Base-by-base conservation (phyloP, 805 yeast genomes). In the Cyberlindnera mycetangii region DNA sequence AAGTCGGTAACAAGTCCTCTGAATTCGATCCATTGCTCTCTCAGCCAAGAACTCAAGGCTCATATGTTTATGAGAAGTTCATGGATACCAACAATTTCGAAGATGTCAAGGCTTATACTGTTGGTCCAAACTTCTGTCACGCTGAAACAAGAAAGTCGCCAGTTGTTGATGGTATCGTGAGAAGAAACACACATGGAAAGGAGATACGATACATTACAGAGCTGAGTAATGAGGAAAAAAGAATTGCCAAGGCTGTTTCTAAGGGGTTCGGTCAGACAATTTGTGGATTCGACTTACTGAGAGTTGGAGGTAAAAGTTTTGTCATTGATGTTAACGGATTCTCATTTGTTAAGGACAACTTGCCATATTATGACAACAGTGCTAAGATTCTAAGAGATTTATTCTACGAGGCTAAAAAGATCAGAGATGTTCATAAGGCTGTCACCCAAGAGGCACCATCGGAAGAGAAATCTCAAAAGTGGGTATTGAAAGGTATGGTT, bases 141-240 rank as follows among this genome's bases (percentile, higher is more conserved):
- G 99, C 99, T 0, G 99, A 93, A 62, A 93, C 99, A 1, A 77
- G 99, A 59, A 93, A 93, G 64, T 89, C 97, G 0, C 99, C 99
- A 1, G 99, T 93, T 3, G 99, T 93, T n/a, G 99, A 93, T 68
- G 99, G 99, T 37, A 87, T 93, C 46, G 99, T 93, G 20, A 77
- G 97, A 59, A 78, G 99, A 64, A 93, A 93, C 61, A 90, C 98
- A 1, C 96, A 90, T 58, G 99, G 99, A 37, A 93, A 93, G 64
- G 99, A 93, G 67, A 83, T 93, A 37, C 76, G 99, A 51, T 93
- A 85, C 59, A 76, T 93, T 28, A 92, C 99, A 1, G 81, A 84
- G 52, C 70, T 93, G 42, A 69, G 86, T 2, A 78, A 74, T 5
- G 85, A 79, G 39, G 99, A 93, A 64, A 81, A 77, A 41, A 67